These are phyloP conservation scores for Mucor lusitanicus DNA, from an alignment of 371 early-diverging fungal species.

Conservation along the genomic window DNA sequence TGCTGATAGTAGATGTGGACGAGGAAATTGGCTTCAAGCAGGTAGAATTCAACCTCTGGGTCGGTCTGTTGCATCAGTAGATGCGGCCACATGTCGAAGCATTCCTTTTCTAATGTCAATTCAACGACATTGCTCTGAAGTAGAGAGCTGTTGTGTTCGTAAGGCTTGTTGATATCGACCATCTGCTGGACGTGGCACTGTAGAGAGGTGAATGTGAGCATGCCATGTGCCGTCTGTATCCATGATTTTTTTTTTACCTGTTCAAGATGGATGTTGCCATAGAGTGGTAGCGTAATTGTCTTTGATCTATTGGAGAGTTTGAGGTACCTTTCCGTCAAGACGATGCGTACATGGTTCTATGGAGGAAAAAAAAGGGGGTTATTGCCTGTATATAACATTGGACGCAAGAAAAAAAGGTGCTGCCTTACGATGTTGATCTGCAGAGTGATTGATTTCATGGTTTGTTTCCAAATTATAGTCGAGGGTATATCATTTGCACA, in stretches of 20 bases:
- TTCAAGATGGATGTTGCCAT: background rate
- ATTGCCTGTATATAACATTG: too few relatives aligned
- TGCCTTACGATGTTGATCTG: constrained; percentile 11
- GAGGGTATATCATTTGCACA: constrained; percentile 7
- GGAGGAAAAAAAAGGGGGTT: background rate
- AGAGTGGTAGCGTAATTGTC: constrained; percentile 13
- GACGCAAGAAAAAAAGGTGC: background rate
- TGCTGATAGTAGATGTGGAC: constrained; percentile 4
- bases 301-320: background rate
- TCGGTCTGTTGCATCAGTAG: constrained; percentile 19
- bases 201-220: background rate
- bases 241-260: constrained; percentile 9
- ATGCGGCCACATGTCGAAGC: constrained; percentile 12
- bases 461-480: constrained; percentile 20
- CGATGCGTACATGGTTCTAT: constrained; percentile 11
- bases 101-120: constrained; percentile 18
- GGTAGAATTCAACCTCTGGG: background rate
- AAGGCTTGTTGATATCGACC: constrained; percentile 1
- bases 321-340: constrained; percentile 2
- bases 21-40: constrained; percentile 6
- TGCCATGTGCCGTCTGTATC: background rate
- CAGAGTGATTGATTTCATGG: constrained; percentile 21
- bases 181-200: constrained; percentile 14
- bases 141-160: background rate
- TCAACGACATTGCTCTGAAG: background rate